These are phyloP conservation scores for Exophiala lecanii-corni DNA, from an alignment of 2,329 filamentous ascomycete species.

Conservation along the genomic window DNA sequence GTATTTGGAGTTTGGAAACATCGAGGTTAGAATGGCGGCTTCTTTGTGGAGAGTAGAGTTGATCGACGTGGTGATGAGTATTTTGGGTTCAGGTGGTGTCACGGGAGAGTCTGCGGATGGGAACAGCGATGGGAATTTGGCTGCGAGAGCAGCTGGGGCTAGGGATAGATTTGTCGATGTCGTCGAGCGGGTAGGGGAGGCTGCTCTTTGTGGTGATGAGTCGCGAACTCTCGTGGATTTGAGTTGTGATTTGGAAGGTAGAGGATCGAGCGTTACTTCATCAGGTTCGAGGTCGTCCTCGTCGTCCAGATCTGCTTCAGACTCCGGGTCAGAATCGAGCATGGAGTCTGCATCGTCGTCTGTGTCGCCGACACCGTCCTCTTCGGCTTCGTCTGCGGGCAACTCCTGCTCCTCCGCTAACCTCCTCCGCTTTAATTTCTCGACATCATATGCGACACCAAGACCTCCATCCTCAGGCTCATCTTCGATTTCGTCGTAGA, in stretches of 20 bases:
- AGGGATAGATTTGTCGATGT: slow-evolving; percentile 56
- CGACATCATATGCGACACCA: slow-evolving; percentile 45
- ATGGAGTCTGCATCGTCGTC: slow-evolving; percentile 68
- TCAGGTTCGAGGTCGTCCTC: slow-evolving; percentile 21
- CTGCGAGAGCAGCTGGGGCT: slow-evolving; percentile 56
- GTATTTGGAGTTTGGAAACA: slow-evolving; percentile 79
- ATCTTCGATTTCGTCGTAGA: slow-evolving; percentile 73
- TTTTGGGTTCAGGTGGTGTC: slow-evolving; percentile 64
- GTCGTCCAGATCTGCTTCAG: slow-evolving; percentile 6
- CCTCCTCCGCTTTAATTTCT: slow-evolving; percentile 45
- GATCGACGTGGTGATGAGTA: slow-evolving; percentile 85
- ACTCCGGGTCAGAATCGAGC: slow-evolving; percentile 56
- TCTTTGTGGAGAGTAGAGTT: slow-evolving; percentile 84
- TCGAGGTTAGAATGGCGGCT: slow-evolving; percentile 68
- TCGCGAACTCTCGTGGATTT: slow-evolving; percentile 32
- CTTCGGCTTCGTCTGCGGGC: slow-evolving; percentile 43
- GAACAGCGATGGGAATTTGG: slow-evolving; percentile 59
- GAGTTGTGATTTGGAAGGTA: slow-evolving; percentile 24
- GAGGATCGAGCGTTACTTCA: slow-evolving; percentile 14
- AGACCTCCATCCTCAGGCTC: slow-evolving; percentile 43
- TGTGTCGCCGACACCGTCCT: slow-evolving; percentile 34
- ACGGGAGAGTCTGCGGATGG: slow-evolving; percentile 32
- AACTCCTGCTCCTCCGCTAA: slow-evolving; percentile 42
- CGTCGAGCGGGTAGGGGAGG: slow-evolving; percentile 52
- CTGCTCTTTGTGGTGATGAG: slow-evolving; percentile 43